Percentiles rank a stretch among this genome's conserved stretches.
These are phyloP conservation scores for Backusella circina DNA, from an alignment of 192 early-diverging fungal species.

Conservation along the genomic window DNA sequence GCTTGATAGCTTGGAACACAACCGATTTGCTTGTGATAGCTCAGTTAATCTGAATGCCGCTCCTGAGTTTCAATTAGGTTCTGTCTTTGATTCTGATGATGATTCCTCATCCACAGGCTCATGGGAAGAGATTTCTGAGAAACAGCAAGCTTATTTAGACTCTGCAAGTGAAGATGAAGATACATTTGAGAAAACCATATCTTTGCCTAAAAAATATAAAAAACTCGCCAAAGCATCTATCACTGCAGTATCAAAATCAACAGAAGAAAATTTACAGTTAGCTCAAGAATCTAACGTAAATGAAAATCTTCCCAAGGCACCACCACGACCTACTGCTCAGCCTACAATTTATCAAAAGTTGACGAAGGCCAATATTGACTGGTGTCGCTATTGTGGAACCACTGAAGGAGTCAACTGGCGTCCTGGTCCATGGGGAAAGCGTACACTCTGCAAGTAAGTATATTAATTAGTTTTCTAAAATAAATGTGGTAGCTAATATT, in stretches of 20 bases:
- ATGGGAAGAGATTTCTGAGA: constrained; percentile 11
- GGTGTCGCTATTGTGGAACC: constrained; percentile 92
- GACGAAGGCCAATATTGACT: constrained; percentile 63
- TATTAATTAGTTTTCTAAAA: background rate
- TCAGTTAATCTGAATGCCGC: constrained; percentile 1
- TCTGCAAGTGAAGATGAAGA: constrained; percentile 6
- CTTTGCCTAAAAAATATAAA: background rate
- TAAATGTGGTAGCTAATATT: background rate
- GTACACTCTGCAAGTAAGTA: constrained; percentile 86
- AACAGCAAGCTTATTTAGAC: background rate
- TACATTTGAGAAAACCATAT: background rate
- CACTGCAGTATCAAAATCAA: background rate
- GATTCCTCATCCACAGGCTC: constrained; percentile 8
- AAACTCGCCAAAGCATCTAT: background rate
- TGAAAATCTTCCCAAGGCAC: background rate
- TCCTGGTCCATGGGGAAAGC: constrained; percentile 92
- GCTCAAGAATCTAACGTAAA: background rate
- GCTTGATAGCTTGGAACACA: background rate
- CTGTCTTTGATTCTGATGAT: background rate
- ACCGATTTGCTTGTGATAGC: constrained; percentile 2
- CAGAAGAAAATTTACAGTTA: background rate
- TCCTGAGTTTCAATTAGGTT: background rate
- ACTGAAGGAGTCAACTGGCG: constrained; percentile 89
- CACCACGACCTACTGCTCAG: constrained; percentile 18
- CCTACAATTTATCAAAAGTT: constrained; percentile 64